These are phyloP conservation scores for Exophiala sideris DNA, from an alignment of 2,329 filamentous ascomycete genomes.

Conservation along the genomic window DNA sequence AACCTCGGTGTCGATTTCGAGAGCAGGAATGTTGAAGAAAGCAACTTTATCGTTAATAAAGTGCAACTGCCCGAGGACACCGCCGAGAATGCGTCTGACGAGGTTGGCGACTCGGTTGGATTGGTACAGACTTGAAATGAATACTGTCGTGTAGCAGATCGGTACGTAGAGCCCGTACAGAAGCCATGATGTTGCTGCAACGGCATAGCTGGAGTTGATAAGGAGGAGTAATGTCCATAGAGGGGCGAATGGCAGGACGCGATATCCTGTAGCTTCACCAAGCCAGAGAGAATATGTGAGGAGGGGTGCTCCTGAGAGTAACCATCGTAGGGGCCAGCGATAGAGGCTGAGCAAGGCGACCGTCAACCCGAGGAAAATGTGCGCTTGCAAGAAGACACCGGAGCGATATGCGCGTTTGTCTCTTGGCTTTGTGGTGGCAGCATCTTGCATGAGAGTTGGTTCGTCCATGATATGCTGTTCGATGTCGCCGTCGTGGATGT, in stretches of 20 bases:
- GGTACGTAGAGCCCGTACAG: conserved; percentile 44
- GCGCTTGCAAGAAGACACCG: neutral
- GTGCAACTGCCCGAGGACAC: conserved; percentile 43
- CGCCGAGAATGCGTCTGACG: conserved; percentile 36
- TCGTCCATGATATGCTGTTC: neutral
- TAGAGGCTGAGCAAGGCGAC: conserved; percentile 21
- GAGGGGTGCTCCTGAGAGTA: conserved; percentile 42
- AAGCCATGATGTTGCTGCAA: conserved; percentile 53
- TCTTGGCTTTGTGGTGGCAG: conserved; percentile 1
- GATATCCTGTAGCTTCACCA: conserved; percentile 34
- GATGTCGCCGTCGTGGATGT: no score
- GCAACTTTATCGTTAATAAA: conserved; percentile 53
- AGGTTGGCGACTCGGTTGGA: conserved; percentile 41
- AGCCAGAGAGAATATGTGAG: conserved; percentile 37
- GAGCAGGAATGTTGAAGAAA: conserved; percentile 48
- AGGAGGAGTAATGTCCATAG: conserved; percentile 48
- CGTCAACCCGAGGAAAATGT: neutral
- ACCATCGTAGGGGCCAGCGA: conserved; percentile 36
- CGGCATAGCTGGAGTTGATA: conserved; percentile 46
- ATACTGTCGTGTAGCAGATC: conserved; percentile 42
- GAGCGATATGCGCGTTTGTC: neutral
- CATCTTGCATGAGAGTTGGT: neutral
- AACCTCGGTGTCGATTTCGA: conserved; percentile 55
- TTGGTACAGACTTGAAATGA: conserved; percentile 46
- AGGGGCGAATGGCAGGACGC: conserved; percentile 44